These are phyloP conservation scores for Aspergillus texensis DNA, from an alignment of 2,329 filamentous ascomycete genomes.

Conservation along the genomic window DNA sequence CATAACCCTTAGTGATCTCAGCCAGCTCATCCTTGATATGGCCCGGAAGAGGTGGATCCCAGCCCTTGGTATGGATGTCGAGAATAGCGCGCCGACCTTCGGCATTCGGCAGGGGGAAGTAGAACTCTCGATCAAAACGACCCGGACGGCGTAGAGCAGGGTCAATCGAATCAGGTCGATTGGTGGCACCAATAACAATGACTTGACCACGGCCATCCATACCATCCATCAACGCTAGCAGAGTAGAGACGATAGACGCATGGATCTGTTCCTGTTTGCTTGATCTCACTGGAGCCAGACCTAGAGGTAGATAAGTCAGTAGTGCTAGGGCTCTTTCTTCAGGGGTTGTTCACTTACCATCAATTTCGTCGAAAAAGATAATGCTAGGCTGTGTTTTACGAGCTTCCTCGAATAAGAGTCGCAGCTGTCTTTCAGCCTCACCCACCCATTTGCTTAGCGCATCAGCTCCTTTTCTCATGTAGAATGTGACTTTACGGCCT, in stretches of 20 bases:
- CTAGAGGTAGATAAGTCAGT: conserved; percentile 26
- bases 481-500: conserved; percentile 95
- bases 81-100: conserved; percentile 82
- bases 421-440: conserved; percentile 92
- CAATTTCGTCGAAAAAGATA: conserved; percentile 99
- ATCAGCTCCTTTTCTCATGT: conserved; percentile 99
- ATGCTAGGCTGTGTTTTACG: conserved; percentile 96
- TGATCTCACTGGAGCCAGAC: conserved; percentile 86
- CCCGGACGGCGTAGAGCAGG: conserved; percentile 92
- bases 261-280: conserved; percentile 99
- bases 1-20: conserved; percentile 91
- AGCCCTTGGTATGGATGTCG: conserved; percentile 92
- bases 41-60: conserved; percentile 75
- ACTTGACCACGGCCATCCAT: conserved; percentile 99
- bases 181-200: conserved; percentile 98
- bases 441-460: conserved; percentile 98
- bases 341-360: conserved; percentile 58
- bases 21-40: conserved; percentile 80
- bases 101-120: conserved; percentile 87
- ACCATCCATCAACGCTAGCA: conserved; percentile 94
- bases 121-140: conserved; percentile 96
- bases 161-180: conserved; percentile 93
- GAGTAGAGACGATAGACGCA: conserved; percentile 91
- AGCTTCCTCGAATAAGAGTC: conserved; percentile 92
- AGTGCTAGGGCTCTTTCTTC: neutral